These are phyloP conservation scores for Vigna unguiculata DNA, from an alignment of 306 rosid species.

Conservation along the genomic window DNA sequence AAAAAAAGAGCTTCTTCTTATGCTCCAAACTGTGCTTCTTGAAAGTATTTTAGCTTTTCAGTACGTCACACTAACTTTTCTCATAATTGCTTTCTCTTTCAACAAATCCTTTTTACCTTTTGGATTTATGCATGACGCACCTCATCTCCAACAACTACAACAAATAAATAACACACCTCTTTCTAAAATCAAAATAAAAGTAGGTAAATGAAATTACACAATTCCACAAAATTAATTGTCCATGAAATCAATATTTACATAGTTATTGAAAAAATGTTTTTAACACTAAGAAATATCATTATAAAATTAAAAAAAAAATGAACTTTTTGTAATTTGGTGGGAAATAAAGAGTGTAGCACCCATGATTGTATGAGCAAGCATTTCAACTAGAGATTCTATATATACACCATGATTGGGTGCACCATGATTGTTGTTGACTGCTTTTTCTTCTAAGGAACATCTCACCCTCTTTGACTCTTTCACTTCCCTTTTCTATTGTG, in stretches of 20 bases:
- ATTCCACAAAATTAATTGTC: too few relatives aligned
- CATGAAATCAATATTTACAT: too few relatives aligned
- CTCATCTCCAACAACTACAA: too few relatives aligned
- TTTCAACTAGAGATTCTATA: slow-evolving; percentile 63
- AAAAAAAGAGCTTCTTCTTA: not conserved
- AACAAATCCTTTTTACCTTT: slow-evolving; percentile 41
- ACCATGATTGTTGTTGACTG: slow-evolving; percentile 83
- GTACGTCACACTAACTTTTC: slow-evolving; percentile 55
- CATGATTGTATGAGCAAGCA: slow-evolving; percentile 53
- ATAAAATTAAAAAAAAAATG: too few relatives aligned
- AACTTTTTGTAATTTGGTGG: not conserved
- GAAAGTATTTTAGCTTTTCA: slow-evolving; percentile 55
- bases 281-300: too few relatives aligned
- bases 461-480: slow-evolving; percentile 63
- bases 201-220: too few relatives aligned
- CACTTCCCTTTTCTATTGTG: slow-evolving; percentile 4
- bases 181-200: too few relatives aligned
- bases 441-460: slow-evolving; percentile 64
- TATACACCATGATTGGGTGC: slow-evolving; percentile 66
- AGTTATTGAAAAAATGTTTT: too few relatives aligned
- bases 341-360: slow-evolving; percentile 3
- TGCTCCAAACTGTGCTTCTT: slow-evolving; percentile 31
- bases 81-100: slow-evolving; percentile 38
- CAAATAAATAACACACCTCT: too few relatives aligned
- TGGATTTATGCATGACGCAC: slow-evolving; percentile 49